Base-by-base conservation (phyloP, 2,329 filamentous ascomycete species). In the Fusarium guadeloupense region DNA sequence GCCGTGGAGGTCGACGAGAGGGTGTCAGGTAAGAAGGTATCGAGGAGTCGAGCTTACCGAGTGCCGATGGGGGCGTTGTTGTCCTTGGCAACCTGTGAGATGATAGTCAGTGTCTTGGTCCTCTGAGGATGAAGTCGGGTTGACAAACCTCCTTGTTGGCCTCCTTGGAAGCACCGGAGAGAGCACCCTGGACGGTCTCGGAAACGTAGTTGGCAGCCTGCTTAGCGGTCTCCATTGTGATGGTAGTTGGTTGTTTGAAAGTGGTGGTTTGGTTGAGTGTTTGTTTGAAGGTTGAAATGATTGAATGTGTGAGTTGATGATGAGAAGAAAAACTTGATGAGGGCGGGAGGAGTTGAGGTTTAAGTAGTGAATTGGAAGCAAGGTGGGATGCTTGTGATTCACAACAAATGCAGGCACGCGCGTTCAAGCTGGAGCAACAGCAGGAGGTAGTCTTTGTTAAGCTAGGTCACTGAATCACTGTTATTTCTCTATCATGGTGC, bases 181-280 rank as follows among this genome's bases (percentile, higher is more conserved):
- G 72, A 45, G 80, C 79, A 69, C 85, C 81, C 80, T 89, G 83
- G 72, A 89, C 74, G 68, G 80, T 79, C 83, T 90, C 88, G 67
- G 84, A 77, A 78, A 89, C 85, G 84, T 89, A 89, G 85, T 89
- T 89, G 79, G 77, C 83, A 73, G 81, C 83, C 78, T 89, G 85
- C 81, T 82, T 82, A 68, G 78, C 64, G 67, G 79, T 74, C 66
- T 85, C 82, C 82, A 85, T 84, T 77, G 65, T 77, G 72, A 71
- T 60, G 47, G 50, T 62, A 53, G 34, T 68, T 51, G 57, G 33
- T 47, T 62, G 51, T 30, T 52, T 40, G 40, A 33, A 41, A 25
- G 44, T 47, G 23, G 35, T 64, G 33, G 43, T 53, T 59, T 41
- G 34, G 21, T 42, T 43, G 37, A 26, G 40, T 51, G 40, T 23